Base-by-base conservation (phyloP, 441 rosid species). In the Theobroma grandiflorum region DNA sequence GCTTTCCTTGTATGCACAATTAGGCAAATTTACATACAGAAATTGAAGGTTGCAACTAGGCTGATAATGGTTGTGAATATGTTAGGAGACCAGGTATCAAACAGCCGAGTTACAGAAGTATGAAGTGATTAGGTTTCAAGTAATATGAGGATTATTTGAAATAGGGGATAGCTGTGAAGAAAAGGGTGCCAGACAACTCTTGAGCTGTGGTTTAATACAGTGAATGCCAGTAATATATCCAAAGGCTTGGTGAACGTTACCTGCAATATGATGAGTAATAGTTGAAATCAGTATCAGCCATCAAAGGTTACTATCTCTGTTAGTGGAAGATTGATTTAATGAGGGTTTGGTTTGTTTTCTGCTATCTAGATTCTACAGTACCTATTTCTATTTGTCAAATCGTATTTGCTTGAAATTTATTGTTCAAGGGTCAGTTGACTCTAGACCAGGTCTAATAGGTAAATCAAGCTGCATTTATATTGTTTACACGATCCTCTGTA, bases 41-140 rank as follows among this genome's bases (percentile, higher is more conserved):
- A 14, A 49, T 26, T 31, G 59, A 47, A 70, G 42, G 74, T 49
- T 47, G 9, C 40, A 18, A 14, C 49, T 70, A 49, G 42, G 22
- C 31, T 31, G 31, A 33, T 71, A 33, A 50, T 50, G 61, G 61
- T 33, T 71, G 14, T 50, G 43, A 33, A 71, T 50, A 50, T 71
- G 22, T 50, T 50, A 8, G 26, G 75, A 71, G 61, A 18, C 42
- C 31, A n/a, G 3, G 45, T 33, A 33, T 71, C 45, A 52, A 31
- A 71, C 8, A 16, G 9, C 45, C 52, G 18, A 16, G 61, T 33
- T 71, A 15, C 45, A 33, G 75, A 50, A 49, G 7, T 35, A 4
- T 52, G 75, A 71, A 71, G 43, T 50, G 31, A 33, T 50, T 33
- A 33, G 42, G 61, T 71, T 71, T 49, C 9, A 31, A 71, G 40